Conservation (phyloP, 2,329 filamentous ascomycete species). For the Nakataea oryzae region DNA sequence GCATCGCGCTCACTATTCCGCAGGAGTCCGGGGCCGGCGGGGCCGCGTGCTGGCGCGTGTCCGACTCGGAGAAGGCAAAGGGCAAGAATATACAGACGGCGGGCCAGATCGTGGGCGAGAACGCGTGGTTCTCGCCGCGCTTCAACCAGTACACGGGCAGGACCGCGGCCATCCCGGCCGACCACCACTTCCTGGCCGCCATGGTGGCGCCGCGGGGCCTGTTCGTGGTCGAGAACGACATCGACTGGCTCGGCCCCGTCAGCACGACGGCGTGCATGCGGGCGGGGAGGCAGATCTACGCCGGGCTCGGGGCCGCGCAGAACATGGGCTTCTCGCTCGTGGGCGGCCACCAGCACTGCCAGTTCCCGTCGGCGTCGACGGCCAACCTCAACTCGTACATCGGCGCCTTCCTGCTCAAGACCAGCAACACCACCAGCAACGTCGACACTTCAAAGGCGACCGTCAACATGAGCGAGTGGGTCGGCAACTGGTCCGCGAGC, state of each 20-base stretch:
- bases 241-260: constrained; percentile 42
- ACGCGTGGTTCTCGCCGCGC: constrained; percentile 46
- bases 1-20: constrained; percentile 46
- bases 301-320: constrained; percentile 34
- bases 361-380: constrained; percentile 37
- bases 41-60: constrained; percentile 46
- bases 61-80: constrained; percentile 32
- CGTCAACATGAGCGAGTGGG: constrained; percentile 23
- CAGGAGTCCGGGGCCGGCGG: constrained; percentile 50
- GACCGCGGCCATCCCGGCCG: constrained; percentile 33
- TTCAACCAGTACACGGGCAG: constrained; percentile 38
- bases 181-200: constrained; percentile 44
- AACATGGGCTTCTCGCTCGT: constrained; percentile 43
- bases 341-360: constrained; percentile 39
- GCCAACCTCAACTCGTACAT: constrained; percentile 29
- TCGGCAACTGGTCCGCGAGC: constrained; percentile 19
- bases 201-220: constrained; percentile 42
- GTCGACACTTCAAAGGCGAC: constrained; percentile 20
- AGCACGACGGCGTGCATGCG: constrained; percentile 44
- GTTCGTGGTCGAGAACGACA: constrained; percentile 42
- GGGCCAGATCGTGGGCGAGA: constrained; percentile 43
- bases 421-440: constrained; percentile 15
- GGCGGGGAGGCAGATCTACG: constrained; percentile 36
- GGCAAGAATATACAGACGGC: constrained; percentile 47
- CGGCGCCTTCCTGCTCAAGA: constrained; percentile 34